A percentile compares a stretch with the other conserved stretches of the same genome.
Conservation (phyloP, 306 rosid species). For the Fagus sylvatica region DNA sequence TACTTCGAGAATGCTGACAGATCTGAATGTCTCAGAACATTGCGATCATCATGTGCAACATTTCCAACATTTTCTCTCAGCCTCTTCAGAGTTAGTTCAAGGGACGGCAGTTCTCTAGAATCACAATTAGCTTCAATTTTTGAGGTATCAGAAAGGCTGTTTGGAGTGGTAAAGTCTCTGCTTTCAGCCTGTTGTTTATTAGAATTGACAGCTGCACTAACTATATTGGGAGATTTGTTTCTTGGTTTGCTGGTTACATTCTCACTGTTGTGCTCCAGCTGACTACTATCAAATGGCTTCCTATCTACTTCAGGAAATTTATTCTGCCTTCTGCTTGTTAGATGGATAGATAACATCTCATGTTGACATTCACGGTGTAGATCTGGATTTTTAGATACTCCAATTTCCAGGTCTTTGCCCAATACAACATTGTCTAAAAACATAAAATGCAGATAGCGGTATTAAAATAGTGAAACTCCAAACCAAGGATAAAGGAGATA, state of each 20-base stretch:
- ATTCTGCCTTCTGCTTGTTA: slow-evolving; percentile 31
- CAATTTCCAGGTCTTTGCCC: slow-evolving; percentile 53
- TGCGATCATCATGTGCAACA: slow-evolving; percentile 50
- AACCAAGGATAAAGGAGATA: slow-evolving; percentile 4
- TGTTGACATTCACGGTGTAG: slow-evolving; percentile 26
- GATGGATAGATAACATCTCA: slow-evolving; percentile 37
- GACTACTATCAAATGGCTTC: slow-evolving; percentile 31
- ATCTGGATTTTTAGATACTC: slow-evolving; percentile 31
- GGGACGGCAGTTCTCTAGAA: slow-evolving; percentile 46
- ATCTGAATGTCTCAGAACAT: slow-evolving; percentile 51
- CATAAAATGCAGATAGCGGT: slow-evolving; percentile 4
- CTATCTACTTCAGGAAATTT: slow-evolving; percentile 31
- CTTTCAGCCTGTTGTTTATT: slow-evolving; percentile 44
- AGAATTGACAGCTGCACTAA: slow-evolving; percentile 28
- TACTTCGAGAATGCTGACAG: slow-evolving; percentile 70
- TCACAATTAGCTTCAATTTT: slow-evolving; percentile 40
- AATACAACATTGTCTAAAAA: slow-evolving; percentile 44
- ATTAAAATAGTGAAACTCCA: slow-evolving; percentile 24
- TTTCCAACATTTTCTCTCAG: slow-evolving; percentile 45
- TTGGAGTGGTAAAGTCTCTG: slow-evolving; percentile 41
- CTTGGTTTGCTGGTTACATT: slow-evolving; percentile 27
- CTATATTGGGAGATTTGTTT: slow-evolving; percentile 27
- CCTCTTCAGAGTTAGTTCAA: slow-evolving; percentile 53
- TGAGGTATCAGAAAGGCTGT: slow-evolving; percentile 40
- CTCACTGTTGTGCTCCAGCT: slow-evolving; percentile 34